A percentile compares a stretch with the other conserved stretches of the same genome.
Evolutionary conservation across 176 grass and related monocot genomes (phyloP).

Genomic region (Avena atlantica): DNA sequence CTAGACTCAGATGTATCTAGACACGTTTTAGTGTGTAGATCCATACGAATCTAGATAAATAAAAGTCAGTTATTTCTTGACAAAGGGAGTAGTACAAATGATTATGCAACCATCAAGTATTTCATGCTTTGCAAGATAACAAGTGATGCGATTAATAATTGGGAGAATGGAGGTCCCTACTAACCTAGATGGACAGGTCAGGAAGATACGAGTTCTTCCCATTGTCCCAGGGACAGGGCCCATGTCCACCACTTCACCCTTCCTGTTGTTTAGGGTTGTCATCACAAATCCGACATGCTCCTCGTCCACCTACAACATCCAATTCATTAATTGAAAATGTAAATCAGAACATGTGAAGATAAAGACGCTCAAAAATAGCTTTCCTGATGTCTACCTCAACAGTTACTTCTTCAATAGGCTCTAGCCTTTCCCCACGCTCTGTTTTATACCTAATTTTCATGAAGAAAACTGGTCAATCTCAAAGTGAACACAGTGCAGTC

Average conservation of each 20-base stretch:
- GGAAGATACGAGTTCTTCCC: conserved; percentile 80
- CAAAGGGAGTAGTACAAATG: neutral
- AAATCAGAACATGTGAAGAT: conserved; percentile 41
- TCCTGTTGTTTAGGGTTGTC: conserved; percentile 89
- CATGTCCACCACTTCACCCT: conserved; percentile 94
- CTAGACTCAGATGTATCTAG: no score
- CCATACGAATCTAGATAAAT: no score
- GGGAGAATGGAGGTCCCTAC: conserved; percentile 1
- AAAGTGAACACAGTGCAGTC: conserved; percentile 13
- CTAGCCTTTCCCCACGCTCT: conserved; percentile 71
- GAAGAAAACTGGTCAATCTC: conserved; percentile 30
- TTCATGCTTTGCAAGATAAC: conserved; percentile 13
- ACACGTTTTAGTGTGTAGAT: no score
- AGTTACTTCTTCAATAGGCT: conserved; percentile 99
- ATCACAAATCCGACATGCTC: conserved; percentile 94
- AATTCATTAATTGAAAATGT: conserved; percentile 35
- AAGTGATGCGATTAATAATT: conserved; percentile 22
- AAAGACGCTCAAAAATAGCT: conserved; percentile 26
- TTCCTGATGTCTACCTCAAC: conserved; percentile 76
- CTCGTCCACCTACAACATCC: conserved; percentile 82
- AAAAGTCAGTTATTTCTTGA: no score
- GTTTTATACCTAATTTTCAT: conserved; percentile 81
- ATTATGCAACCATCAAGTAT: neutral
- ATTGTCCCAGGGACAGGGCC: conserved; percentile 82
- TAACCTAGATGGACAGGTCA: conserved; percentile 98